phyloP scores from a whole-genome alignment of 805 yeast species.

The Cyberlindnera veronae region DNA sequence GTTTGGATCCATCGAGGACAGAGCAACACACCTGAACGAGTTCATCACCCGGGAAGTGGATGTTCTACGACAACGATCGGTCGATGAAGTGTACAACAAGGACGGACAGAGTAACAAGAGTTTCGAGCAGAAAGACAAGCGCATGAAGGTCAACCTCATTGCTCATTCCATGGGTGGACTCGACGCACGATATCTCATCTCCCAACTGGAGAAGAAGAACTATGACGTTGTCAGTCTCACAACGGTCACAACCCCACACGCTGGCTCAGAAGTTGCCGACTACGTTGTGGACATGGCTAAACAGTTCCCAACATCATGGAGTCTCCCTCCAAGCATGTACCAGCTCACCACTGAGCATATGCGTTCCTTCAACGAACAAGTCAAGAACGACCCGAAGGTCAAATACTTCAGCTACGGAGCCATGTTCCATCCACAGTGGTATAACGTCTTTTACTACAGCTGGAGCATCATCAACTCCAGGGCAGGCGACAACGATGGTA shows the following conservation, averaged over 20 bases:
- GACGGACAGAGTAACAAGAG: conserved; percentile 6
- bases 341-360: conserved; percentile 62
- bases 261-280: conserved; percentile 82
- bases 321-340: conserved; percentile 44
- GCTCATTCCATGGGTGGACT: conserved; percentile 96
- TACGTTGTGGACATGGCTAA: conserved; percentile 41
- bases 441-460: conserved; percentile 56
- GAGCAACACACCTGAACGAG: conserved; percentile 57
- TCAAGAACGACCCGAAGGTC: conserved; percentile 57
- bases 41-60: conserved; percentile 38
- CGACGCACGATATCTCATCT: conserved; percentile 74
- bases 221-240: conserved; percentile 72
- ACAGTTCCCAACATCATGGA: conserved; percentile 16
- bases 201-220: conserved; percentile 41
- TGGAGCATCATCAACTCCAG: conserved; percentile 55
- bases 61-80: conserved; percentile 18
- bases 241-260: conserved; percentile 86
- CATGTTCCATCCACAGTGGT: conserved; percentile 56
- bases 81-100: conserved; percentile 26
- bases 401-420: conserved; percentile 85
- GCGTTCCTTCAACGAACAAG: conserved; percentile 48
- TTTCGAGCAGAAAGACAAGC: conserved; percentile 25
- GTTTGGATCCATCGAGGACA: conserved; percentile 65
- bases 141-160: conserved; percentile 61
- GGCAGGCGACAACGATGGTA: conserved; percentile 73